Conservation (phyloP, 495 filamentous ascomycete species). For the Aspergillus leporis region DNA sequence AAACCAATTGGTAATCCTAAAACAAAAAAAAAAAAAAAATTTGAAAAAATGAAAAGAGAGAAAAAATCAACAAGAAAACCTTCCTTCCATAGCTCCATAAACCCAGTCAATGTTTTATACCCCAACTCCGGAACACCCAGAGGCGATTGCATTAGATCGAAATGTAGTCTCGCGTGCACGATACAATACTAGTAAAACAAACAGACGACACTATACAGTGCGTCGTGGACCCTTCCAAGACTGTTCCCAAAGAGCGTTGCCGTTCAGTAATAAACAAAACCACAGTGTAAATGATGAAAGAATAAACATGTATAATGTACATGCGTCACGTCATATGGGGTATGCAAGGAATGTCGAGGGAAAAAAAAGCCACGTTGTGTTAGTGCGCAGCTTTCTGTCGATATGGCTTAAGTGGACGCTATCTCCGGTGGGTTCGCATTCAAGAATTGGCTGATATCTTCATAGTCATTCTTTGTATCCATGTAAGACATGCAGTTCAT, state of each 20-base stretch:
- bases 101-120: neutral
- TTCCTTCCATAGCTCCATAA: neutral
- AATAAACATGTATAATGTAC: conserved; percentile 38
- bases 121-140: conserved; percentile 3
- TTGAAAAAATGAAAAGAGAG: too few species aligned
- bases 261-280: conserved; percentile 8
- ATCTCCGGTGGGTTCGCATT: conserved; percentile 47
- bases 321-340: conserved; percentile 40
- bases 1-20: neutral
- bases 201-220: conserved; percentile 6
- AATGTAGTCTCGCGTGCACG: neutral
- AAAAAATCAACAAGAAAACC: neutral
- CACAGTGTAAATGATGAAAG: conserved; percentile 15
- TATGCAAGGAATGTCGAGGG: neutral
- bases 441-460: conserved; percentile 47
- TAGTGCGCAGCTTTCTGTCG: neutral
- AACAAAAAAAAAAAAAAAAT: neutral
- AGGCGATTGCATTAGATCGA: neutral
- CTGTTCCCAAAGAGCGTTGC: neutral
- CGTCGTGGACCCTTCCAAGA: neutral
- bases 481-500: conserved; percentile 41
- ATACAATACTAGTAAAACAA: conserved; percentile 3
- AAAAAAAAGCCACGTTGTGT: neutral
- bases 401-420: conserved; percentile 34
- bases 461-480: conserved; percentile 38